These are phyloP conservation scores for Starmerella sp. DNA, from an alignment of 805 yeast species.

Conservation along the genomic window DNA sequence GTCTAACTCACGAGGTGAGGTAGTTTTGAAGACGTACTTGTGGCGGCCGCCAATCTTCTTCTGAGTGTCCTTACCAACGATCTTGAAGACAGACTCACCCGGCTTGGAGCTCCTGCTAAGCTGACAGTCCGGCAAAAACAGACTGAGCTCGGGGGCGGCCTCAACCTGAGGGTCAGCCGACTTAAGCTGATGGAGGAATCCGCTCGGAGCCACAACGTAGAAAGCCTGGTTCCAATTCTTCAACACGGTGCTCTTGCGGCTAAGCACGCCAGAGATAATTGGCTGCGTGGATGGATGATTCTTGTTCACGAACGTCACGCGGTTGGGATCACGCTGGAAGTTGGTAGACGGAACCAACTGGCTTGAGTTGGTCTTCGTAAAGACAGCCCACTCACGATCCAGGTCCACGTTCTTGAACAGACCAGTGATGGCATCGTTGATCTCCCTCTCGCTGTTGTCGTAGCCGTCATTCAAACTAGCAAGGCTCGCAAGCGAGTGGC, in stretches of 20 bases:
- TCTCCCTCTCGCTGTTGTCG: constrained; percentile 26
- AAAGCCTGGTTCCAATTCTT: constrained; percentile 35
- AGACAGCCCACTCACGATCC: constrained; percentile 38
- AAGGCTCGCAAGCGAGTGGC: constrained; percentile 31
- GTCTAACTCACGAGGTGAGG: constrained; percentile 35
- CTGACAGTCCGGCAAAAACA: constrained; percentile 39
- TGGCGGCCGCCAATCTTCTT: constrained; percentile 28
- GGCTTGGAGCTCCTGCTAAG: constrained; percentile 30
- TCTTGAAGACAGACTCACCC: constrained; percentile 33
- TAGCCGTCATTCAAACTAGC: constrained; percentile 27
- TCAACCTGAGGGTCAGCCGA: constrained; percentile 9
- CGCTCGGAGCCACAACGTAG: constrained; percentile 39
- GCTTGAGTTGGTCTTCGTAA: constrained; percentile 28
- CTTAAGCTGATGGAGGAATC: constrained; percentile 34
- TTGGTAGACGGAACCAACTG: constrained; percentile 29
- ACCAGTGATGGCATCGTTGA: constrained; percentile 27
- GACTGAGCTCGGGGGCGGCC: constrained; percentile 34
- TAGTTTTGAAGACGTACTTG: constrained; percentile 35
- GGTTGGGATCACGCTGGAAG: constrained; percentile 32
- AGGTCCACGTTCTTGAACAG: constrained; percentile 30
- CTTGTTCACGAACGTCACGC: constrained; percentile 33
- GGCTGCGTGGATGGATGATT: constrained; percentile 36
- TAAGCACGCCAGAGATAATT: constrained; percentile 38
- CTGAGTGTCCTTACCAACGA: constrained; percentile 36
- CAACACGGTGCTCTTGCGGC: constrained; percentile 36